phyloP scores from a whole-genome alignment of 192 early-diverging fungal species.

The Coemansia sp. region DNA sequence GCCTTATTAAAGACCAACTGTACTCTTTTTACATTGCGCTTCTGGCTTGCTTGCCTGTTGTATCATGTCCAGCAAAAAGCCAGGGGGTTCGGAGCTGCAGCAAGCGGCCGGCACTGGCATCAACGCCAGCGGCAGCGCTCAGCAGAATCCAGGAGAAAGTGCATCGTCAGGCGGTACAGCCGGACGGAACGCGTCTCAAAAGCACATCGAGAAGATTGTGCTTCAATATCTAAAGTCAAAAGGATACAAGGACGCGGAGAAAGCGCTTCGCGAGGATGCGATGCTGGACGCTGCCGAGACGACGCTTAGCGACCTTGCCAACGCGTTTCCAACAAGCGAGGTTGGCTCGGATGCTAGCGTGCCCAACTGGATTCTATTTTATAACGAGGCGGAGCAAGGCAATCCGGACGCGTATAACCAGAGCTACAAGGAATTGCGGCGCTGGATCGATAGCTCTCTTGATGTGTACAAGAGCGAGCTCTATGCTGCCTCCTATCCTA shows the following conservation, averaged over 20 bases:
- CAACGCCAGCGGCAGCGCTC: not conserved
- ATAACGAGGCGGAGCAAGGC: conserved; percentile 69
- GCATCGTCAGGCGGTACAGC: not conserved
- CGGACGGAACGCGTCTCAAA: conserved; percentile 32
- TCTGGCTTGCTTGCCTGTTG: not conserved
- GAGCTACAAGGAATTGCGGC: conserved; percentile 74
- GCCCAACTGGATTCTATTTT: conserved; percentile 66
- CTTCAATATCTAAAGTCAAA: conserved; percentile 67
- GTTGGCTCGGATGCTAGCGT: conserved; percentile 59
- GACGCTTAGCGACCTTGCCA: conserved; percentile 51
- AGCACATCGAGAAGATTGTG: conserved; percentile 61
- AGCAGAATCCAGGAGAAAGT: conserved; percentile 1
- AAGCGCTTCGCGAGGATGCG: conserved; percentile 65
- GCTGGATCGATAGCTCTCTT: conserved; percentile 92
- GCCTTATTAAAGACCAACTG: not conserved
- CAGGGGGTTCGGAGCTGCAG: not conserved
- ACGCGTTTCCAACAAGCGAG: conserved; percentile 46
- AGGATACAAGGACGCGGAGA: conserved; percentile 69
- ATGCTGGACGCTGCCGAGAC: conserved; percentile 37
- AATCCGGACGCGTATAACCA: conserved; percentile 83
- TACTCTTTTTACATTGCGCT: not conserved
- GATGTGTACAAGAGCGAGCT: conserved; percentile 95
- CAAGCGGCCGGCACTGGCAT: not conserved
- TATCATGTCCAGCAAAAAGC: conserved; percentile 11
- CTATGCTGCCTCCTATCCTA: conserved; percentile 78